phyloP scores from a whole-genome alignment of 208 protist species.

The Leishmania mexicana region DNA sequence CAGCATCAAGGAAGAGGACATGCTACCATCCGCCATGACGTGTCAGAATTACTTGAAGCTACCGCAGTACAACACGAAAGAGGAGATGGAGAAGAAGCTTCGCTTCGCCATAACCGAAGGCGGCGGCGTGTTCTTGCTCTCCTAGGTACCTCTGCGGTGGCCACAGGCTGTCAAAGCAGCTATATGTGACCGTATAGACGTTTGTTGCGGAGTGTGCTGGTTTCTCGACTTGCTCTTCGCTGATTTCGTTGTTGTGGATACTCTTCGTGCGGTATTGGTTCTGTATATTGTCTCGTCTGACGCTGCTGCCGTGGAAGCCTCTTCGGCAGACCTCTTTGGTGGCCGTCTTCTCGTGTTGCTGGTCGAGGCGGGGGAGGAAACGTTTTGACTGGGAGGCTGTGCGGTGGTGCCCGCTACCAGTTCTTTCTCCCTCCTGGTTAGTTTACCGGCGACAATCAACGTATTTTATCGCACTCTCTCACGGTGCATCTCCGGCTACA shows the following conservation, averaged over 20 bases:
- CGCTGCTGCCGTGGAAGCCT: background rate
- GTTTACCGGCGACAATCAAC: background rate
- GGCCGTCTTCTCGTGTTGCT: background rate
- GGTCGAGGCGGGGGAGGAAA: background rate
- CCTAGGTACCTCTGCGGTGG: slow-evolving; percentile 37
- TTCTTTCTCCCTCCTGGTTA: background rate
- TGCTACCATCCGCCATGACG: slow-evolving; percentile 92
- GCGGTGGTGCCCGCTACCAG: background rate
- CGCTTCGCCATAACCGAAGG: slow-evolving; percentile 87
- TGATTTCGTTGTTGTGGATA: background rate
- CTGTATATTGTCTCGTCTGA: slow-evolving; percentile 2
- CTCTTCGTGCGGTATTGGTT: background rate
- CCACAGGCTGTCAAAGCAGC: background rate
- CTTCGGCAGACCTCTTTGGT: background rate
- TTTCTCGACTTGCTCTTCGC: background rate
- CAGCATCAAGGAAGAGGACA: slow-evolving; percentile 60
- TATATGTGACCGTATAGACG: background rate
- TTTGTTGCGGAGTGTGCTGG: background rate
- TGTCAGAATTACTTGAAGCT: slow-evolving; percentile 95
- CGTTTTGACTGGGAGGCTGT: background rate
- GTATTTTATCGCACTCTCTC: background rate
- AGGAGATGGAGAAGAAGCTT: slow-evolving; percentile 89
- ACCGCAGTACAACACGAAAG: slow-evolving; percentile 81
- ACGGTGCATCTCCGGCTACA: background rate
- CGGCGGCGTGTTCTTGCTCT: slow-evolving; percentile 81